Percentiles rank a stretch among this genome's conserved stretches.
Evolutionary conservation across 2,329 filamentous ascomycete genomes (phyloP).

Genomic region (Corynespora cassiicola): DNA sequence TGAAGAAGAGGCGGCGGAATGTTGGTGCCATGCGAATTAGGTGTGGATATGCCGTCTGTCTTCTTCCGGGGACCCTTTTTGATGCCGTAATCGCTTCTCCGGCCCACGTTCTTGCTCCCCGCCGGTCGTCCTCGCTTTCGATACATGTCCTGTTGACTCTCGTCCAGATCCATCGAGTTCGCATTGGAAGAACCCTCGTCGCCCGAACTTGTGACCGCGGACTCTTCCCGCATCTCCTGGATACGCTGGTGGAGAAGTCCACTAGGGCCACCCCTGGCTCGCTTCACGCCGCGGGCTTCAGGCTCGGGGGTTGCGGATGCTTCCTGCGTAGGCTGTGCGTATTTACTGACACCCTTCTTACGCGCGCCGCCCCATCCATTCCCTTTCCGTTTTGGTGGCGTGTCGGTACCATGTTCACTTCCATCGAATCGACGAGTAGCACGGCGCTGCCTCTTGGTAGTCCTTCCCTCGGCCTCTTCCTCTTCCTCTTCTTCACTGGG

Average conservation of each 20-base stretch:
- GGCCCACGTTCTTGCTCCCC: constrained; percentile 55
- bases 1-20: constrained; percentile 36
- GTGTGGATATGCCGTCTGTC: constrained; percentile 23
- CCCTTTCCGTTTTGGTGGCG: constrained; percentile 38
- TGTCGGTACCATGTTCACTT: constrained; percentile 36
- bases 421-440: constrained; percentile 43
- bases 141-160: constrained; percentile 23
- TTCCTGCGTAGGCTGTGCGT: constrained; percentile 22
- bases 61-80: constrained; percentile 56
- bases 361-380: constrained; percentile 47
- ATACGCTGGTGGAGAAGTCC: constrained; percentile 51
- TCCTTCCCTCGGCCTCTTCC: constrained; percentile 37
- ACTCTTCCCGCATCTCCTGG: constrained; percentile 54
- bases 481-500: constrained; percentile 47
- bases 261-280: constrained; percentile 29
- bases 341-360: constrained; percentile 44
- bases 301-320: constrained; percentile 44
- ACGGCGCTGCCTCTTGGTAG: constrained; percentile 41
- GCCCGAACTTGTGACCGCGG: constrained; percentile 41
- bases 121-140: constrained; percentile 46
- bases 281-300: constrained; percentile 37
- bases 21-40: constrained; percentile 28
- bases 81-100: constrained; percentile 55
- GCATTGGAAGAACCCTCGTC: constrained; percentile 39
- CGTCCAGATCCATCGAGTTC: constrained; percentile 35